These are phyloP conservation scores for Xylaria multiplex DNA, from an alignment of 2,329 filamentous ascomycete genomes.

Conservation along the genomic window DNA sequence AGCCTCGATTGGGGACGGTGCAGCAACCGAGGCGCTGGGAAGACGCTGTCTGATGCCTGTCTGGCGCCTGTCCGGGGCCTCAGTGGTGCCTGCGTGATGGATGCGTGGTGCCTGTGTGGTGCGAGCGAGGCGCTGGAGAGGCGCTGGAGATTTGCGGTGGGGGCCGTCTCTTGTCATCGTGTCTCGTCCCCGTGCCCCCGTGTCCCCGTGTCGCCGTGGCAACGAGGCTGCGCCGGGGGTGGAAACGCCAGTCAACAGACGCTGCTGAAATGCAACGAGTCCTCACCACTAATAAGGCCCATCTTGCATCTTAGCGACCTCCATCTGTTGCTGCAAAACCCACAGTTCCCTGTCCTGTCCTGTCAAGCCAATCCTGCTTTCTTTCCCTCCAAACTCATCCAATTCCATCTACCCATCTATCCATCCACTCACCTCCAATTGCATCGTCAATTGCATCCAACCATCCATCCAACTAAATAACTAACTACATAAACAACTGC, in stretches of 20 bases:
- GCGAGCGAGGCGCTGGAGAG: background rate
- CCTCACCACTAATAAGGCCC: conserved; percentile 19
- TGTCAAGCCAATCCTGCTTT: conserved; percentile 5
- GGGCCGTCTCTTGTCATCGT: background rate
- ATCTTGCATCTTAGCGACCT: conserved; percentile 5
- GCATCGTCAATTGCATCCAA: conserved; percentile 4
- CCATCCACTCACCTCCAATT: conserved; percentile 19
- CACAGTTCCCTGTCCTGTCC: background rate
- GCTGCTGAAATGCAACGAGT: conserved; percentile 22
- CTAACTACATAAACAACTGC: background rate
- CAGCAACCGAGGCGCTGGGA: conserved; percentile 26
- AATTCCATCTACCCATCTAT: background rate
- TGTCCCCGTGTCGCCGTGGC: conserved; percentile 31
- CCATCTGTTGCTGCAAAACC: conserved; percentile 17
- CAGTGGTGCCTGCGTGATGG: no score
- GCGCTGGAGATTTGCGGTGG: conserved; percentile 11
- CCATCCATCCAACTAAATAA: background rate
- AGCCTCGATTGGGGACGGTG: conserved; percentile 17
- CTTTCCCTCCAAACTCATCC: conserved; percentile 19
- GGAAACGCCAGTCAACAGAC: conserved; percentile 31
- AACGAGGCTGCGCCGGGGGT: conserved; percentile 15
- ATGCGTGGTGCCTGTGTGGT: no score
- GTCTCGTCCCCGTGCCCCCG: no score
- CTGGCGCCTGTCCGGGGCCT: no score
- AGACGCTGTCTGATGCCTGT: no score